Evolutionary conservation across 2,329 filamentous ascomycete genomes (phyloP), one percentile per base, ranked within the genome.

Genomic region (Calonectria crousiana): DNA sequence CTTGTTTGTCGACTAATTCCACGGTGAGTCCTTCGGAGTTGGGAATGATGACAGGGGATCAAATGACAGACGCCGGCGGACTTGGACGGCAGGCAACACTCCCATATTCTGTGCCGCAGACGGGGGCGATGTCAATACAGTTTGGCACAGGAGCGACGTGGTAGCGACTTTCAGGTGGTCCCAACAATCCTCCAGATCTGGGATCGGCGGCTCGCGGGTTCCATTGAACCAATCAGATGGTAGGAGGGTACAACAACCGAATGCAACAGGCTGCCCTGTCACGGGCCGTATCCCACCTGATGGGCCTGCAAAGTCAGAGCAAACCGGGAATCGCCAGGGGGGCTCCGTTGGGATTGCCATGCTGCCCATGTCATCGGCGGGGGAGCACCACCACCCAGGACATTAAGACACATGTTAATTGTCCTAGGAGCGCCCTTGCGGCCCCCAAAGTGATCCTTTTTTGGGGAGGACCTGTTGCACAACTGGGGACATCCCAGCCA

Each of bases 251-350:
- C 71, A 58, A 72, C 30, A 64, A 67, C 67, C 62, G 66, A 53
- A 69, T 75, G 51, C 70, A 72, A 71, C 70, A 47, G 67, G 53
- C 34, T 65, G 64, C 60, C 64, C 60, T 69, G 53, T 60, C 64
- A 51, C 74, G 73, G 73, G 64, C 64, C 65, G 70, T 73, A 76
- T 75, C 75, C 75, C 56, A 74, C 52, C 47, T 74, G 47, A 51
- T 44, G 66, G 70, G 58, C 49, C 36, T 49, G 34, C 32, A 38
- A 20, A 60, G 66, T 67, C 41, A 38, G 66, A 66, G 60, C 51
- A 69, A 41, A 58, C 58, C 69, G 26, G 58, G 32, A 69, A 53
- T 41, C 38, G 49, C 30, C 47, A 68, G 69, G 70, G 70, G 69
- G 56, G 23, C 65, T 70, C 72, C 68, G 71, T 65, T 53, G 64